Base-by-base conservation (phyloP, 805 yeast species). In the Teunomyces stri region DNA sequence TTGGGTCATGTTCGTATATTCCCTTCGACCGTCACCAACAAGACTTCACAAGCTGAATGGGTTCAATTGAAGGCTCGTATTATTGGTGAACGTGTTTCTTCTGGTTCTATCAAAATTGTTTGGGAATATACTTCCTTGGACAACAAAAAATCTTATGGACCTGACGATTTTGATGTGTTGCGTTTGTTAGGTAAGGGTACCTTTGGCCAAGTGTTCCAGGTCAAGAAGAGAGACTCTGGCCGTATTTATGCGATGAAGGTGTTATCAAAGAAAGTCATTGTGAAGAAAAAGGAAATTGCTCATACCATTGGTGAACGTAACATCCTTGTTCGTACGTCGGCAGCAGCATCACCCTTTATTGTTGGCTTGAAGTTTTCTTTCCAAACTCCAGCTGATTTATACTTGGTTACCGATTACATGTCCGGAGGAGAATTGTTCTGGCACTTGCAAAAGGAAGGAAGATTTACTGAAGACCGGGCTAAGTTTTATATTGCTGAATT, bases 231-330 rank as follows among this genome's bases (percentile, higher is more conserved):
- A 56, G 98, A 94, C 64, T 89, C 96, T 6, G 80, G 81, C 49
- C 81, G 97, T 58, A 86, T 94, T 49, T 94, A 94, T 65, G 99
- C 99, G 35, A 94, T 94, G 99, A 94, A 94, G 70, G 96, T 92
- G 25, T 79, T 94, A 45, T 87, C 96, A 21, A 94, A 94, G 67
- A 91, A 91, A 65, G 92, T 90, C 38, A 94, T 94, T 65, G 97
- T 94, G 43, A 90, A 88, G 67, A 94, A 94, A 77, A 92, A 92
- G 68, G 99, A 94, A 70, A 87, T 94, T 58, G 98, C 98, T 0
- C 99, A 94, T 68, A 94, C 99, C 2, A 89, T 94, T 59, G 98
- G 98, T 29, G 99, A 94, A 73, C 79, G 99, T 58, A 88, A 94
- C 65, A 94, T 94, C 55, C 72, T 94, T 49, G 99, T 92, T 20